Base-by-base conservation (phyloP, 257 asterid genomes). In the Solanum pinnatisectum region DNA sequence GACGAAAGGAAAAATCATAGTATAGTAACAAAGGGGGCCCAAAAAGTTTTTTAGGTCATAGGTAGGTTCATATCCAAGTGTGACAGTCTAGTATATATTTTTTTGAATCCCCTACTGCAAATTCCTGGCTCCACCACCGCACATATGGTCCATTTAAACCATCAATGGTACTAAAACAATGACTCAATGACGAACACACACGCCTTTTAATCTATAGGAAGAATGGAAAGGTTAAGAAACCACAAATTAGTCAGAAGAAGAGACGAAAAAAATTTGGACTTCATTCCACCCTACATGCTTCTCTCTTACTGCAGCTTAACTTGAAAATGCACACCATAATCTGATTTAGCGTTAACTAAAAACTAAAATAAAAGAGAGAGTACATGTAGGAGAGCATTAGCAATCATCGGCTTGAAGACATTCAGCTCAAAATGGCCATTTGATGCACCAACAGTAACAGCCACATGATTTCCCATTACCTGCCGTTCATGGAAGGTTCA, bases 371-470 rank as follows among this genome's bases (percentile, higher is more conserved):
- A 77, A 78, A 74, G 42, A 18, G 85, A 79, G 25, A 94, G 36
- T 95, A 96, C 99, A 84, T 96, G 99, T 91, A 97, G 92, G 56
- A 97, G 94, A 89, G 94, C 92, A 88, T 96, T 96, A 87, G 98
- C 98, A 87, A 97, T 97, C 93, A 97, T 92, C 44, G 99, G 99
- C 93, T 97, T 97, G 90, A 93, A 96, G 56, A 97, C 99, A 86
- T 97, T 97, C 90, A 97, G 91, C 91, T 97, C 99, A 87, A 97
- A 97, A 91, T 96, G 99, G 76, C 99, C 99, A 90, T 95, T 95
- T 88, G 96, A 93, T 92, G 98, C 99, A 25, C 98, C 98, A 73
- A 97, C 95, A 16, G 99, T 94, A 83, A 97, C 91, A n/a, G 98
- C 95, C 36, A 97, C 96, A 88, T 97, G 98, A 89, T 97, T 97